Percentiles rank a stretch among this genome's conserved stretches.
phyloP scores from a whole-genome alignment of 345 rosid genomes.

The Eucalyptus tenuipes region DNA sequence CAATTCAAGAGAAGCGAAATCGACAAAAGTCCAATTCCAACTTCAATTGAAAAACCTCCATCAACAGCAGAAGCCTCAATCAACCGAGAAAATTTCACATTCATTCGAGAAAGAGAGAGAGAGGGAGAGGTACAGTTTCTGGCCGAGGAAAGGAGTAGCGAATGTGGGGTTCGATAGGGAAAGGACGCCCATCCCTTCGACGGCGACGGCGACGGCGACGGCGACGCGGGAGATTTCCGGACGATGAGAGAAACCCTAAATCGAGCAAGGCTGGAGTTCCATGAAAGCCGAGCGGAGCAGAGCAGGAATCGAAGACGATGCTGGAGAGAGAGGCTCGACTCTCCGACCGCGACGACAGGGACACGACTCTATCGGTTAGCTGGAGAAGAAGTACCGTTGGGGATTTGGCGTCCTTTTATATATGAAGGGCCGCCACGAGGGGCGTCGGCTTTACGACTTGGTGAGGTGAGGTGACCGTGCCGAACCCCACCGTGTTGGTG shows the following conservation, averaged over 20 bases:
- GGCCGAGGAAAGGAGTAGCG: slow-evolving; percentile 36
- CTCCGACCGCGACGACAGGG: not conserved
- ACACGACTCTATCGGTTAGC: not conserved
- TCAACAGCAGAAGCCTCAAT: not conserved
- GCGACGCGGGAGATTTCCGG: not conserved
- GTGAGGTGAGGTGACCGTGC: not conserved
- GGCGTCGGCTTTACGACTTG: not conserved
- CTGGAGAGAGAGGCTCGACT: not conserved
- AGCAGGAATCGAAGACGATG: not conserved
- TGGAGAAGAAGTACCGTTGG: not conserved
- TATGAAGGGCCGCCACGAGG: not conserved
- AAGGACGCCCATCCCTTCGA: slow-evolving; percentile 31
- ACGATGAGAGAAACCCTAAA: not conserved
- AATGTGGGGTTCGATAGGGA: slow-evolving; percentile 35
- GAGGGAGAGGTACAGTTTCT: slow-evolving; percentile 22
- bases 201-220: not conserved
- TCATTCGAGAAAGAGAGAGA: not conserved
- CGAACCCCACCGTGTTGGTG: not conserved
- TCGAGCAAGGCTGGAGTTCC: not conserved
- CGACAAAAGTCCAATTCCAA: not conserved
- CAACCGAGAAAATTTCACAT: not conserved
- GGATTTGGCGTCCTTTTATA: not conserved
- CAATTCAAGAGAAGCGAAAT: not conserved
- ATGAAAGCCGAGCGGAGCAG: not conserved
- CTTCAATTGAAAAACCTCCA: not conserved